These are phyloP conservation scores for Suillus occidentalis DNA, from an alignment of 768 basidiomycete genomes.

Conservation along the genomic window DNA sequence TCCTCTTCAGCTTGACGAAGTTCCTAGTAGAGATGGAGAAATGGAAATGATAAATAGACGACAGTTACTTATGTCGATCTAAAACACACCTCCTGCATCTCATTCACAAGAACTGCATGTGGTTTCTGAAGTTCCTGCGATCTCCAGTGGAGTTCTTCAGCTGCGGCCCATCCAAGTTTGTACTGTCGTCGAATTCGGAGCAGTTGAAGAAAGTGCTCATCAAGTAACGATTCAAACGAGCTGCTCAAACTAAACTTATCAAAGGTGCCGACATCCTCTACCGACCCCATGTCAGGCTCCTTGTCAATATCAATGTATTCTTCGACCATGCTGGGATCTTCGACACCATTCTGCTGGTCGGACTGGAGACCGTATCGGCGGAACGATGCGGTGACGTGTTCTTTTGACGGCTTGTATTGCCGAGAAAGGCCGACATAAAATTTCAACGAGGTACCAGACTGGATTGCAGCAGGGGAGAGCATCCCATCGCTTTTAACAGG, in stretches of 20 bases:
- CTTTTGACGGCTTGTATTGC: constrained; percentile 58
- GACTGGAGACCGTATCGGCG: constrained; percentile 50
- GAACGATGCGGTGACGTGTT: constrained; percentile 47
- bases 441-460: constrained; percentile 35
- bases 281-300: constrained; percentile 21
- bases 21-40: constrained; percentile 7
- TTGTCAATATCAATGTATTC: not conserved
- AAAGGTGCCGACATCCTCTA: constrained; percentile 44
- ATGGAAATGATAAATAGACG: not conserved
- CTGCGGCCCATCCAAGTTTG: constrained; percentile 67
- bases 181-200: constrained; percentile 52
- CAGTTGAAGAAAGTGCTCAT: constrained; percentile 54
- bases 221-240: constrained; percentile 61
- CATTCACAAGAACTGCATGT: constrained; percentile 38
- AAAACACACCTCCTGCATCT: constrained; percentile 32
- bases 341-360: constrained; percentile 38
- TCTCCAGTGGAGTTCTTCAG: constrained; percentile 52
- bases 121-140: constrained; percentile 45
- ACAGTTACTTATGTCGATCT: not conserved
- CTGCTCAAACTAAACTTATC: constrained; percentile 63
- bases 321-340: constrained; percentile 5
- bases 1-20: constrained; percentile 40
- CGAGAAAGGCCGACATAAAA: constrained; percentile 65
- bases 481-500: constrained; percentile 44
- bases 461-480: constrained; percentile 36